Percentiles rank a stretch among this genome's conserved stretches.
These are phyloP conservation scores for Herpetospermum pedunculosum DNA, from an alignment of 306 rosid genomes.

Conservation along the genomic window DNA sequence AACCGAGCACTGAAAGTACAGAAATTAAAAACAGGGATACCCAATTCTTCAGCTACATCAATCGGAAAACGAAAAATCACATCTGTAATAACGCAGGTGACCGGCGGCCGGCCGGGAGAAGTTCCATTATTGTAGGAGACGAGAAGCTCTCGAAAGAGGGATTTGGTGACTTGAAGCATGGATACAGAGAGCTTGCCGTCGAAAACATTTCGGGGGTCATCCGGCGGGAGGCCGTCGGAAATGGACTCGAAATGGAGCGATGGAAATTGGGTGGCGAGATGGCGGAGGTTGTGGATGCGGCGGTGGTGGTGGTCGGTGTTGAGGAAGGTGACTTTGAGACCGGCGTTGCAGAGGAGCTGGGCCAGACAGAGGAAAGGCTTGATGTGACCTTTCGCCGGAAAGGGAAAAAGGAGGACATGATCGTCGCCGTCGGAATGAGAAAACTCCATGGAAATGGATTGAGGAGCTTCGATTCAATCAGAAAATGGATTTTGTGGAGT, in stretches of 20 bases:
- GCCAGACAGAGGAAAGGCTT: conserved; percentile 35
- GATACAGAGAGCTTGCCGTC: neutral
- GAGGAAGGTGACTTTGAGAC: conserved; percentile 33
- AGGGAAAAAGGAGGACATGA: conserved; percentile 22
- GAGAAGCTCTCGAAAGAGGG: conserved; percentile 22
- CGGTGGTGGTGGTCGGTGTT: conserved; percentile 26
- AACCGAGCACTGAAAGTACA: conserved; percentile 26
- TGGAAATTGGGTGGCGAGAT: conserved; percentile 15
- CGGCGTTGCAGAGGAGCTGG: conserved; percentile 20
- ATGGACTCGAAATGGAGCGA: conserved; percentile 26
- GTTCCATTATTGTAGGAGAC: neutral
- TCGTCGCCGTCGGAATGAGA: neutral
- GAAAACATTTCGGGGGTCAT: conserved; percentile 11
- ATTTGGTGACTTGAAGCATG: neutral
- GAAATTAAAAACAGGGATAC: conserved; percentile 26
- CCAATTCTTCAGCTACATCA: conserved; percentile 21
- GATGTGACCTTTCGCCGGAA: conserved; percentile 31
- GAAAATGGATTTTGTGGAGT: neutral
- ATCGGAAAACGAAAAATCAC: conserved; percentile 16
- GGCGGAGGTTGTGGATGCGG: conserved; percentile 7
- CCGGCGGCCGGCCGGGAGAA: neutral
- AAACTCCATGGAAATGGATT: neutral
- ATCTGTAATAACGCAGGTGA: conserved; percentile 32
- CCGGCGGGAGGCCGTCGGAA: conserved; percentile 15
- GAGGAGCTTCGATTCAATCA: neutral